A percentile compares a stretch with the other conserved stretches of the same genome.
Conservation (phyloP, 2,329 filamentous ascomycete species). For the Dactylellina sp. region DNA sequence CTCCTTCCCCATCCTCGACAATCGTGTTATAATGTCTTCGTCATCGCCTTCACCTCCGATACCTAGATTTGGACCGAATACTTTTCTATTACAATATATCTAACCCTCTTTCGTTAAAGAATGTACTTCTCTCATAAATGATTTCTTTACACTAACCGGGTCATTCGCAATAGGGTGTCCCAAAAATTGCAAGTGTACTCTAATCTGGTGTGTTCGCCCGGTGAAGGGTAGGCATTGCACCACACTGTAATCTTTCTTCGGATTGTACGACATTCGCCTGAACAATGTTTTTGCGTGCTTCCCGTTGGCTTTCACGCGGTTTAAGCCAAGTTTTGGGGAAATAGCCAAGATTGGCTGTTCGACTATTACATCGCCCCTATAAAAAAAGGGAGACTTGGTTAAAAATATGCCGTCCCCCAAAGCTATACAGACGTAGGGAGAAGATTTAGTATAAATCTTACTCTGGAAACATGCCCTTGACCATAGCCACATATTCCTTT, state of each 20-base stretch:
- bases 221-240: slow-evolving; percentile 94
- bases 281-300: slow-evolving; percentile 93
- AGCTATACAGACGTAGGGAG: no score
- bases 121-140: no score
- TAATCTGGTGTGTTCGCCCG: slow-evolving; percentile 91
- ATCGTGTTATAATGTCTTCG: slow-evolving; percentile 86
- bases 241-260: slow-evolving; percentile 87
- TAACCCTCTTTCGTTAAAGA: background rate
- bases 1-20: slow-evolving; percentile 91
- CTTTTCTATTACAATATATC: slow-evolving; percentile 93
- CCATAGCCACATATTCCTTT: slow-evolving; percentile 94
- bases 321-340: slow-evolving; percentile 92
- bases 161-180: slow-evolving; percentile 97
- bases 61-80: slow-evolving; percentile 86
- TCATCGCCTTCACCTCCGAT: slow-evolving; percentile 69
- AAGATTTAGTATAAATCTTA: no score
- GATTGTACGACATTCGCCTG: slow-evolving; percentile 91
- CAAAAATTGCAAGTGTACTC: slow-evolving; percentile 93
- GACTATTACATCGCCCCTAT: slow-evolving; percentile 81
- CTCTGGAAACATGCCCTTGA: slow-evolving; percentile 90
- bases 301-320: slow-evolving; percentile 91
- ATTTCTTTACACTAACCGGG: slow-evolving; percentile 65
- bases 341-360: slow-evolving; percentile 94
- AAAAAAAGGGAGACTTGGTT: background rate
- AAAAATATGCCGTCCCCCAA: no score